A percentile compares a stretch with the other conserved stretches of the same genome.
phyloP scores from a whole-genome alignment of 306 rosid genomes.

The Rosa persica region DNA sequence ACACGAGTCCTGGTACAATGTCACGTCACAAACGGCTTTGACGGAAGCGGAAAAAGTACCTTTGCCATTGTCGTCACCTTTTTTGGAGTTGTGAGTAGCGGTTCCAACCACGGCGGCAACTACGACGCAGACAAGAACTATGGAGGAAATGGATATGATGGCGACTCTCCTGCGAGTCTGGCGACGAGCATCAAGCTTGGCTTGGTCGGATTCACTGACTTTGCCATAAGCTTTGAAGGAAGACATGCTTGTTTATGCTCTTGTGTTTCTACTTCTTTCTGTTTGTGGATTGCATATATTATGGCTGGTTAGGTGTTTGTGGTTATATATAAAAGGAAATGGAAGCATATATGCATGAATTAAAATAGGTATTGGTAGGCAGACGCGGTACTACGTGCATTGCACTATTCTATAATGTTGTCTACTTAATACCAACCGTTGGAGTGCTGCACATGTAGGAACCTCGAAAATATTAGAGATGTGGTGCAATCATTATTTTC shows the following conservation, averaged over 20 bases:
- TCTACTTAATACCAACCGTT: not conserved
- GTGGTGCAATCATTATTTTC: too few species aligned
- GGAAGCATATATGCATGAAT: not conserved
- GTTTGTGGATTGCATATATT: conserved; percentile 3
- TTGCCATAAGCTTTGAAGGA: conserved; percentile 47
- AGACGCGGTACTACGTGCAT: conserved; percentile 21
- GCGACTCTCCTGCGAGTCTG: conserved; percentile 50
- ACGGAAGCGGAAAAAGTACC: conserved; percentile 34
- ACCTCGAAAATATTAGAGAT: not conserved
- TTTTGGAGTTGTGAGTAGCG: conserved; percentile 15
- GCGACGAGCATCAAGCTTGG: conserved; percentile 41
- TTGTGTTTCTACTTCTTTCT: not conserved
- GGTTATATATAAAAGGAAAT: not conserved
- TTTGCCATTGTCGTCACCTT: not conserved
- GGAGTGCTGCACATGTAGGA: conserved; percentile 33
- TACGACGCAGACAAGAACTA: conserved; percentile 44
- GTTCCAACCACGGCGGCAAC: conserved; percentile 48
- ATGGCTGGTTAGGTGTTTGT: not conserved
- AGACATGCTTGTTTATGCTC: conserved; percentile 35
- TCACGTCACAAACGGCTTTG: conserved; percentile 68
- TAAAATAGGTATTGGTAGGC: not conserved
- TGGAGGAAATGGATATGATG: conserved; percentile 49
- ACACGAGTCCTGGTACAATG: conserved; percentile 59
- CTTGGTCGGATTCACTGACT: conserved; percentile 53
- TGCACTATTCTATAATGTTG: conserved; percentile 1